phyloP scores from a whole-genome alignment of 805 yeast species.

The Yarrowia sp. region DNA sequence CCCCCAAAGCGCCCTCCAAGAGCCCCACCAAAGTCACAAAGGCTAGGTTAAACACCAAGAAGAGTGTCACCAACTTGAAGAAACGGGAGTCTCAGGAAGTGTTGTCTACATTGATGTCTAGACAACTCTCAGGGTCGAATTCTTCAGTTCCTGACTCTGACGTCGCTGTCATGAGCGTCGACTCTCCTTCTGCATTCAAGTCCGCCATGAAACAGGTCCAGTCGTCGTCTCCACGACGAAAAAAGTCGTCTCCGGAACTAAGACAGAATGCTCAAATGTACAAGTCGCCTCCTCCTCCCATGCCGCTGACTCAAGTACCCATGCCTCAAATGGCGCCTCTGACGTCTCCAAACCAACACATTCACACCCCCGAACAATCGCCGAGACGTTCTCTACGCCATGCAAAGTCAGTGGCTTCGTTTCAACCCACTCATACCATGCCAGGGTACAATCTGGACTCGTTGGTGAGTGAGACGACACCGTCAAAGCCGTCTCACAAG shows the following conservation, averaged over 20 bases:
- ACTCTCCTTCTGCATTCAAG: constrained; percentile 26
- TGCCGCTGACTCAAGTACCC: constrained; percentile 6
- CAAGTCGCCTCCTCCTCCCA: constrained; percentile 5
- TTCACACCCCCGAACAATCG: background rate
- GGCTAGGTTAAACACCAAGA: constrained; percentile 5
- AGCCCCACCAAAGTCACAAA: constrained; percentile 19
- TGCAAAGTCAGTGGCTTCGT: constrained; percentile 10
- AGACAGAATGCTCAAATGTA: constrained; percentile 13
- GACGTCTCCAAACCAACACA: background rate
- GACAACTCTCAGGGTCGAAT: constrained; percentile 11
- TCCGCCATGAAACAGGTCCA: constrained; percentile 27
- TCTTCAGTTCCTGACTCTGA: background rate
- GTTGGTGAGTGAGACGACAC: background rate
- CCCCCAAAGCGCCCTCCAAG: constrained; percentile 5
- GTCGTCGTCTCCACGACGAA: constrained; percentile 21
- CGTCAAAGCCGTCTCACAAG: background rate
- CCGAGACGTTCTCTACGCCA: background rate
- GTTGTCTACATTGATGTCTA: constrained; percentile 14
- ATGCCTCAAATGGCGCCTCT: constrained; percentile 15
- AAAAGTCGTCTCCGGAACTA: constrained; percentile 9
- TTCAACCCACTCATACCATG: constrained; percentile 10
- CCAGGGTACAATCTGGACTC: constrained; percentile 11
- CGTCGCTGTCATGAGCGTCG: constrained; percentile 23
- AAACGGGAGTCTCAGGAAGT: constrained; percentile 20
- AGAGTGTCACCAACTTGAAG: constrained; percentile 1